Evolutionary conservation across 1,284 basidiomycete genomes (phyloP), one percentile per base, ranked within the genome.

Genomic region (Ustilago vetiveriae): DNA sequence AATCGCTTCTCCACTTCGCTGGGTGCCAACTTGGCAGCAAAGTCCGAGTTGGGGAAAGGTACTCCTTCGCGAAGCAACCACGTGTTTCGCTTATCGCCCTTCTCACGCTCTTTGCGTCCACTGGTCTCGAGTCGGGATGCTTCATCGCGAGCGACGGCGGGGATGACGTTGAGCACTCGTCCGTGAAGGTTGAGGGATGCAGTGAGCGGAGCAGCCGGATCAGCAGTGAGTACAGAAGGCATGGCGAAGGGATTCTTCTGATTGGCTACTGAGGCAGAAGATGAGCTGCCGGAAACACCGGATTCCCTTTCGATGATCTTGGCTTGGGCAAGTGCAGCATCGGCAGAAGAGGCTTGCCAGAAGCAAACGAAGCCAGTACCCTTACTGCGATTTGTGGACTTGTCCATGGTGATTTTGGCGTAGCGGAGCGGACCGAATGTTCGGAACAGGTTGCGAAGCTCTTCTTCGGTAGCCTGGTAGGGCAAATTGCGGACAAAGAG

Each of bases 321-420:
- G 42, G 92, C 91, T 79, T 93, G 91, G 47, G 88, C 86, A 29
- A 98, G 86, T 4, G 89, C 92, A 56, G 89, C 88, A 74, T 95
- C 90, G 4, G 94, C 95, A 66, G 95, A 90, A 60, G 89, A 90
- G 65, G 87, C 88, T 67, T 95, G 93, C 95, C 95, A 98, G 84
- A 96, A 98, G 82, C 94, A 98, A 0, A 91, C 93, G 81, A 99
- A 99, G 0, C 93, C 96, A 0, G 94, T 97, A 9, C 96, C 96
- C 42, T 92, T 87, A 27, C 94, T 92, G 43, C 93, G 89, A 17
- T 90, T 91, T 1, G 90, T 92, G 1, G 86, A 87, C 16, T 85
- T 86, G 78, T 98, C 96, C 83, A 95, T 86, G 0, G 94, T 91
- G 54, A 98, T 92, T 27, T 92, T 88, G 3, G 92, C 94, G 82